These are phyloP conservation scores for Austroboletus novae-zelandiae DNA, from an alignment of 1,284 basidiomycete species.

Conservation along the genomic window DNA sequence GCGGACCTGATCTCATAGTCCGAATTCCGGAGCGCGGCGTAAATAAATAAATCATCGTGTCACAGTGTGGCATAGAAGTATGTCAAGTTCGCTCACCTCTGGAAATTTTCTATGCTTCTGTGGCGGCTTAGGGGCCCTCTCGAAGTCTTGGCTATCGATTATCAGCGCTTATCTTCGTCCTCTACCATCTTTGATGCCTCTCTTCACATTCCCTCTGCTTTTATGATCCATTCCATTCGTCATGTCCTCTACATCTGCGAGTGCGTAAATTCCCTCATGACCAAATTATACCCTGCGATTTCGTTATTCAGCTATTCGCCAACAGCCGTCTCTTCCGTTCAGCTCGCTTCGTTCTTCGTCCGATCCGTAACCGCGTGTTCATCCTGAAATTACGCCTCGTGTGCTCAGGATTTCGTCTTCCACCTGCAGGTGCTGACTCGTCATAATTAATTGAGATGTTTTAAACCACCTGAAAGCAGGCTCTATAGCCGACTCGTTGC, in stretches of 20 bases:
- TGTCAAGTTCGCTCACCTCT: conserved; percentile 21
- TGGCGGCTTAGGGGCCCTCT: conserved; percentile 22
- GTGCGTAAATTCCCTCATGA: conserved; percentile 10
- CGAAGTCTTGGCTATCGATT: conserved; percentile 27
- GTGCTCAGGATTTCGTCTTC: conserved; percentile 5
- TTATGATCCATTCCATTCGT: not conserved
- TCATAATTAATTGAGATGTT: conserved; percentile 8
- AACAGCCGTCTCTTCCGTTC: conserved; percentile 1
- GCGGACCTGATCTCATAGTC: conserved; percentile 8
- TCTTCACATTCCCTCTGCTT: not conserved
- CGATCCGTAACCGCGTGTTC: conserved; percentile 2
- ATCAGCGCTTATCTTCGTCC: conserved; percentile 20
- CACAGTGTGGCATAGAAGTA: conserved; percentile 20
- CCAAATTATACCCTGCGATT: conserved; percentile 4
- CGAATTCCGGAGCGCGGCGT: conserved; percentile 9
- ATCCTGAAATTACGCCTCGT: conserved; percentile 10
- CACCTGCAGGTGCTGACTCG: conserved; percentile 2
- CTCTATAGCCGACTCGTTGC: conserved; percentile 1
- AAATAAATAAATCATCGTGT: conserved; percentile 22
- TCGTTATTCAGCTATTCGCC: not conserved
- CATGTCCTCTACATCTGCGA: not conserved
- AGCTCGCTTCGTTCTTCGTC: conserved; percentile 1
- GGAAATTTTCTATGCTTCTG: conserved; percentile 27
- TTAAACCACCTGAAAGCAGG: not conserved
- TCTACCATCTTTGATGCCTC: not conserved